Evolutionary conservation across 2,329 filamentous ascomycete species (phyloP).

Genomic region (Lachnellula arida): DNA sequence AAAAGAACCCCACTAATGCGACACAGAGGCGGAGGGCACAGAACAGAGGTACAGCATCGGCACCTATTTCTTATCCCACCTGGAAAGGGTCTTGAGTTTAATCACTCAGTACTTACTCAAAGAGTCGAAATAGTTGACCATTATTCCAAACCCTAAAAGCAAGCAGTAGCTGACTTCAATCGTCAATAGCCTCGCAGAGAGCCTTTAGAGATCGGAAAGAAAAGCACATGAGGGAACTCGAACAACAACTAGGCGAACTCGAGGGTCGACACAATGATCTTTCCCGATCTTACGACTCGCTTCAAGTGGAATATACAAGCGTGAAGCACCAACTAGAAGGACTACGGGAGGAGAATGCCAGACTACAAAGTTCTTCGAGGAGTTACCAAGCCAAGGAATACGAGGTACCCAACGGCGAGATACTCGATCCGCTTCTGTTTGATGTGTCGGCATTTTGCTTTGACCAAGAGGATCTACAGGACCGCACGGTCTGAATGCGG

Average conservation of each 20-base stretch:
- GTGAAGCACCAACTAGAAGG: constrained; percentile 30
- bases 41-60: constrained; percentile 4
- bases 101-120: background rate
- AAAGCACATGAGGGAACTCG: constrained; percentile 60
- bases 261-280: constrained; percentile 52
- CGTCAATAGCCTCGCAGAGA: constrained; percentile 51
- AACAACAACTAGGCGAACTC: constrained; percentile 49
- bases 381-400: constrained; percentile 18
- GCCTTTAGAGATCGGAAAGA: constrained; percentile 60
- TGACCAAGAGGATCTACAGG: constrained; percentile 24
- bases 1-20: background rate
- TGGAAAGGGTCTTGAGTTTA: too few relatives aligned
- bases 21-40: constrained; percentile 10
- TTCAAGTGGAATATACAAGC: constrained; percentile 37
- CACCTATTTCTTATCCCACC: background rate
- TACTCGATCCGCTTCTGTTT: constrained; percentile 29
- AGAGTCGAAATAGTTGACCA: too few relatives aligned
- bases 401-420: constrained; percentile 23
- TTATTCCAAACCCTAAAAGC: background rate
- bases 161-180: constrained; percentile 3
- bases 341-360: constrained; percentile 23
- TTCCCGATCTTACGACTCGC: constrained; percentile 47
- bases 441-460: constrained; percentile 32
- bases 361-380: constrained; percentile 9
- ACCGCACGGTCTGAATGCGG: background rate